Percentiles rank a stretch among this genome's conserved stretches.
phyloP scores from a whole-genome alignment of 345 rosid species.

The Acer negundo region DNA sequence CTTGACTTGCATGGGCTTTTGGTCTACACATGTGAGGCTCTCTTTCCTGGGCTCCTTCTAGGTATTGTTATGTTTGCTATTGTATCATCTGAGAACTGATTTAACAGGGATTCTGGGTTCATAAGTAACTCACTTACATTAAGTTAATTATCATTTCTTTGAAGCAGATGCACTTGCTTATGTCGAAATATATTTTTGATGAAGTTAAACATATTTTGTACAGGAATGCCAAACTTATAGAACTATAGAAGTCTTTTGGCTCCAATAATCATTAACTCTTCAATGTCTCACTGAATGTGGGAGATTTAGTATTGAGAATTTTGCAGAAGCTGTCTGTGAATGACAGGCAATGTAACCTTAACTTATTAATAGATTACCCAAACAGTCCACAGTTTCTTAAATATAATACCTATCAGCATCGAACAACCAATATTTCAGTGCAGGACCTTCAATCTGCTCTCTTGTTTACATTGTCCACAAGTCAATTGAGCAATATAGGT shows the following conservation, averaged over 20 bases:
- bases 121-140: neutral
- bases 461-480: neutral
- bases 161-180: neutral
- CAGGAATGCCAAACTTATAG: slow-evolving; percentile 3
- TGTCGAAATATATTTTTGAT: neutral
- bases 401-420: no score
- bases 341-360: no score
- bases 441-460: neutral
- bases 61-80: neutral
- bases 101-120: neutral
- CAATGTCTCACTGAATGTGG: neutral
- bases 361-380: no score
- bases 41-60: neutral
- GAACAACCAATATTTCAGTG: neutral
- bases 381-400: no score
- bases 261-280: neutral
- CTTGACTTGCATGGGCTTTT: slow-evolving; percentile 21
- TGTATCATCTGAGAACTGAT: neutral
- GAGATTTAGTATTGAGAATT: no score
- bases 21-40: slow-evolving; percentile 14
- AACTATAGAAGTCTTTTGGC: slow-evolving; percentile 1
- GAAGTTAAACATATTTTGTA: neutral
- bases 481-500: neutral
- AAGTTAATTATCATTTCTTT: slow-evolving; percentile 3
- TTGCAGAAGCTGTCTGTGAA: no score